Conservation (phyloP, 2,329 filamentous ascomycete genomes). For the Cercospora zeae-maydis region DNA sequence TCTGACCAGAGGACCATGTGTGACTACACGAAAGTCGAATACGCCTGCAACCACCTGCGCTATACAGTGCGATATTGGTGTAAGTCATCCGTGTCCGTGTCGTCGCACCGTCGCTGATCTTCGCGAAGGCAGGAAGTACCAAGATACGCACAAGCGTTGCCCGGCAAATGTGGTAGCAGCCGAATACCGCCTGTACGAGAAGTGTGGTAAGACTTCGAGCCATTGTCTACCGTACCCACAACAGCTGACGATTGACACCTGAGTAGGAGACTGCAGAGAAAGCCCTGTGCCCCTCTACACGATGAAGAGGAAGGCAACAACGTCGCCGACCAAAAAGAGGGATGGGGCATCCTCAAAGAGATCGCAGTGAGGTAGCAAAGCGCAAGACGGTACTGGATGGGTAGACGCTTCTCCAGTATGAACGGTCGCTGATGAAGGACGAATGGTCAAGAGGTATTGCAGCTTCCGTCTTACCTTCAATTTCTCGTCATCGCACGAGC, state of each 20-base stretch:
- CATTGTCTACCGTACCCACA: not conserved
- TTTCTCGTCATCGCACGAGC: not conserved
- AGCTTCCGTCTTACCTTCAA: not conserved
- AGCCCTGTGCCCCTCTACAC: constrained; percentile 19
- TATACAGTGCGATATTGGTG: constrained; percentile 58
- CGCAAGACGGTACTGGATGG: not conserved
- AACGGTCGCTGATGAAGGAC: not conserved
- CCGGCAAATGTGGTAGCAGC: constrained; percentile 54
- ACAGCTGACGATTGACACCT: not conserved
- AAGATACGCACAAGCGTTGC: constrained; percentile 55
- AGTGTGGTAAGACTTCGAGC: constrained; percentile 40
- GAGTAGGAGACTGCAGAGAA: constrained; percentile 24
- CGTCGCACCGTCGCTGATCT: not conserved
- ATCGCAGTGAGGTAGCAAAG: not conserved
- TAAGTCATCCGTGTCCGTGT: constrained; percentile 24
- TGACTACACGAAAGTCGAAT: constrained; percentile 58
- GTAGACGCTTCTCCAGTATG: not conserved
- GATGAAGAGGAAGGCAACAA: constrained; percentile 20
- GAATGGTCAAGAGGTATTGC: constrained; percentile 12
- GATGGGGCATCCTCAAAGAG: constrained; percentile 5
- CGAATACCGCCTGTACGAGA: constrained; percentile 49
- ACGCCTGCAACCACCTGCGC: constrained; percentile 53
- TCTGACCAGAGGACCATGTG: constrained; percentile 45
- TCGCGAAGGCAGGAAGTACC: constrained; percentile 41
- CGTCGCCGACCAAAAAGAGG: constrained; percentile 15